Evolutionary conservation across 192 early-diverging fungal species (phyloP), one percentile per base, ranked within the genome.

Genomic region (Umbelopsis ramanniana): DNA sequence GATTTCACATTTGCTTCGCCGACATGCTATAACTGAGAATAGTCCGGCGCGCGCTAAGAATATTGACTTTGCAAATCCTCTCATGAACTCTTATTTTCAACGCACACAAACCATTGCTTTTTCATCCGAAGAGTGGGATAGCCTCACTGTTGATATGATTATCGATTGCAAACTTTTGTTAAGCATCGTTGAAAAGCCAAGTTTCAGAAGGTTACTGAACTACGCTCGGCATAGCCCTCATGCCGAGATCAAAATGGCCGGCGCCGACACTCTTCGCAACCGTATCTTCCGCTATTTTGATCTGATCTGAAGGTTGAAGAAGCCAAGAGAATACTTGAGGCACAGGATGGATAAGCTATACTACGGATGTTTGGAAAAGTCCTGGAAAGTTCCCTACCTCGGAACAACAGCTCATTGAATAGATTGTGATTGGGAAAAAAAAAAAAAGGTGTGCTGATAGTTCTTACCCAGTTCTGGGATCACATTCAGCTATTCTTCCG

Each of bases 381-480:
- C 53, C 2, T 55, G 53, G 53, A 29, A 55, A 55, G 53, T 55
- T 1, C 0, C 53, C 14, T 55, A 55, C 26, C 26, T 29, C 53
- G 26, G 53, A 55, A 29, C 29, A 55, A 55, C 53, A 55, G 53
- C 53, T 55, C 53, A 55, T 29, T 55, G 53, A 4, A 55, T 55
- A 5, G 53, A 55, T 55, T 8, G 2, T 14, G 53, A 26, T 26
- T 55, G 53, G n/a, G 53, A n/a, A n/a, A n/a, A n/a, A 55, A 55
- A 7, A 55, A 55, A 29, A 29, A 29, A 29, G 53, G 29, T 24
- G 53, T 55, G 8, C 21, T 55, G 23, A 55, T 55, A 55, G 24
- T 29, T 29, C n/a, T n/a, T n/a, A n/a, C n/a, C n/a, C n/a, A n/a
- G n/a, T n/a, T n/a, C n/a, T n/a, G n/a, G n/a, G n/a, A n/a, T n/a